Base-by-base conservation (phyloP, 225 moss, liverwort and hornwort species). In the Marchantia polymorpha region DNA sequence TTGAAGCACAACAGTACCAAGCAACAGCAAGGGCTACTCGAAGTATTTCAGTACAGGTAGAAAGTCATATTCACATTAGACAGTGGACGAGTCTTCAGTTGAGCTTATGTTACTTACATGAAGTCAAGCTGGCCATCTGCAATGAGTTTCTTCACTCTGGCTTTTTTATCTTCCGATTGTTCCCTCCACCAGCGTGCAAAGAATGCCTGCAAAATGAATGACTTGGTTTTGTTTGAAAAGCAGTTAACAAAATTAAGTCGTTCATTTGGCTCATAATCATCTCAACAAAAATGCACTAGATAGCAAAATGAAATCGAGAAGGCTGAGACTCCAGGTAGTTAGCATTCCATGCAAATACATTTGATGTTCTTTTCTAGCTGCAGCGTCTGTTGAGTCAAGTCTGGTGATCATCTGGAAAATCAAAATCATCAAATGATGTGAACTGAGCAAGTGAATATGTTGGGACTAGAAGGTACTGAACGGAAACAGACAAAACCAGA, bases 101-200 rank as follows among this genome's bases (percentile, higher is more conserved):
- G 10, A 63, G 23, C 29, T 65, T 65, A 26, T 27, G 29, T 9
- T 15, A 79, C 79, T 74, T 89, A 97, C 96, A 89, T 82, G 75
- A 97, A 92, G 66, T 90, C 90, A 54, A 90, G 80, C 76, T 90
- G 90, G 58, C 88, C 90, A 4, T 82, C 50, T 23, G 81, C 80
- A 75, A 90, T 86, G 47, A 92, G 93, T 72, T 86, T 82, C 83
- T 86, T 90, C 15, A 97, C 96, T 68, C 39, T 86, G 7, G 64
- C 26, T 84, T 92, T 88, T 86, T 85, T 94, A 29, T 82, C 80
- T 23, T 74, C 77, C 12, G 86, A 77, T 80, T 94, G 96, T 85
- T 90, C 85, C 80, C 84, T 92, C 96, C 96, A 97, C 96, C 94
- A 97, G 8, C 92, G 92, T 78, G 83, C 89, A 64, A 97, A 97